Base-by-base conservation (phyloP, 805 yeast species). In the Schizosaccharomyces octosporus region DNA sequence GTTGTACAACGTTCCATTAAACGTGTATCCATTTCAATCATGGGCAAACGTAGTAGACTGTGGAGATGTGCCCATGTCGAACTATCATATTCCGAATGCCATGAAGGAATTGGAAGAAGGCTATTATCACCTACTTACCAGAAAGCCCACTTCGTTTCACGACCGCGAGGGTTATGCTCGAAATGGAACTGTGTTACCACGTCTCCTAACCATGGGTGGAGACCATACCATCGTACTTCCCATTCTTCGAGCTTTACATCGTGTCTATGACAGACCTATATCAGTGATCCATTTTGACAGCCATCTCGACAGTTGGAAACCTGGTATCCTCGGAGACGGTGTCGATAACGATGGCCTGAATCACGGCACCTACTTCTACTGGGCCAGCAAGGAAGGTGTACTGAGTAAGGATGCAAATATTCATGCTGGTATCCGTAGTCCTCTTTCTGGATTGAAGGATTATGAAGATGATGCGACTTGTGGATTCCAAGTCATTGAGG, bases 321-420 rank as follows among this genome's bases (percentile, higher is more conserved):
- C 59, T 11, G 41, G 41, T 21, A 5, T 36, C 1, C 11, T 55
- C 2, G 59, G 59, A 19, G 59, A 86, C 68, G 90, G 93, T 15
- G 93, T 85, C 71, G 74, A 82, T 65, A 87, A 83, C 84, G 86
- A 75, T 67, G 80, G 81, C 60, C 78, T 83, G 70, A 86, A 85
- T 55, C 95, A 86, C 68, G 95, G 95, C 5, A 82, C 93, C 5
- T 84, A 86, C 89, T 75, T 86, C 48, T 85, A 90, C 90, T 78
- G 82, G 76, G 90, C 90, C 5, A 67, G 71, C 19, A 75, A 82
- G 62, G 94, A 86, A 68, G 88, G 85, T 0, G 72, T 84, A 61
- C 69, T 84, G 43, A 66, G 75, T 62, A 45, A 45, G 27, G 73
- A 80, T 41, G 73, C 74, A 60, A 84, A 85, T 67, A 75, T 84